Evolutionary conservation across 1,284 basidiomycete species (phyloP).

Genomic region (Volvariella volvacea): DNA sequence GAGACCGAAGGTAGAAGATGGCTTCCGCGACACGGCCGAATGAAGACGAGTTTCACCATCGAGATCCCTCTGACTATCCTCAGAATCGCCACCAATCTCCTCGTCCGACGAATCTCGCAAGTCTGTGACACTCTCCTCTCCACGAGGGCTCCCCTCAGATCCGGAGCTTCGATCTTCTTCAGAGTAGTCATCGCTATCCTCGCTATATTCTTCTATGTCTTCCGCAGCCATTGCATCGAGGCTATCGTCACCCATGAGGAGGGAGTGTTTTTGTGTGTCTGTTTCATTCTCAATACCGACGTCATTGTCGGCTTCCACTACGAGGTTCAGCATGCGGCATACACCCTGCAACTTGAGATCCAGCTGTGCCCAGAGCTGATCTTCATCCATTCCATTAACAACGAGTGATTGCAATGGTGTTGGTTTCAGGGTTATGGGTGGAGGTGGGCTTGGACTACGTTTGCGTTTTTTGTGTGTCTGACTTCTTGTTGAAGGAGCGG

Average conservation of each 20-base stretch:
- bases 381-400: constrained; percentile 78
- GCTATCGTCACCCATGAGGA: constrained; percentile 11
- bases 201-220: constrained; percentile 11
- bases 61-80: not conserved
- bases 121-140: constrained; percentile 33
- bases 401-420: constrained; percentile 78
- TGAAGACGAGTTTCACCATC: no score
- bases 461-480: constrained; percentile 39
- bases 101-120: constrained; percentile 45
- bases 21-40: no score
- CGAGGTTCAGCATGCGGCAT: constrained; percentile 56
- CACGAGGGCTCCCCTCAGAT: constrained; percentile 23
- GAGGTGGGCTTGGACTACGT: constrained; percentile 28
- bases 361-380: constrained; percentile 91
- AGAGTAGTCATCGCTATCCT: constrained; percentile 9
- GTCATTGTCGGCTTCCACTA: constrained; percentile 40
- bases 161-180: constrained; percentile 9
- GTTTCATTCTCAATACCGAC: constrained; percentile 19
- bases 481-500: constrained; percentile 68
- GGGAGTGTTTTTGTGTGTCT: constrained; percentile 17
- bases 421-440: constrained; percentile 38
- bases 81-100: constrained; percentile 31
- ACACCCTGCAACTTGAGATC: constrained; percentile 70
- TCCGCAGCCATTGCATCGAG: constrained; percentile 19
- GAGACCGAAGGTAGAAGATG: constrained; percentile 39